Conservation (phyloP, 2,329 filamentous ascomycete species). For the Penicillium sp. region DNA sequence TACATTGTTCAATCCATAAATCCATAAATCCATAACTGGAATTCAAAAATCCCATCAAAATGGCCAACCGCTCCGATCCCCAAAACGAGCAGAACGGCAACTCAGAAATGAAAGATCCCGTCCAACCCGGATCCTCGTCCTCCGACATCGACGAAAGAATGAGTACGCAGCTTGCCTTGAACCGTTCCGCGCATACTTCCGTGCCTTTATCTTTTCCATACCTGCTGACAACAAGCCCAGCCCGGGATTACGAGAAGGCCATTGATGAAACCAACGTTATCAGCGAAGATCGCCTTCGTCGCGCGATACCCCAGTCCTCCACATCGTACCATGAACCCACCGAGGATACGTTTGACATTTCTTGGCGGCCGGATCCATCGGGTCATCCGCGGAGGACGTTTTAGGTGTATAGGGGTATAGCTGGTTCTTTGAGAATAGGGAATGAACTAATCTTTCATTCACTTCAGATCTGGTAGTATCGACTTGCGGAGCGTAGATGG, state of each 20-base stretch:
- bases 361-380: slow-evolving; percentile 5
- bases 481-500: no score
- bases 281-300: slow-evolving; percentile 11
- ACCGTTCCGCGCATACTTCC: background rate
- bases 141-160: slow-evolving; percentile 2
- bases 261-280: slow-evolving; percentile 15
- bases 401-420: background rate
- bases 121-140: background rate
- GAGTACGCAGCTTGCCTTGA: background rate
- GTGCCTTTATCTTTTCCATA: background rate
- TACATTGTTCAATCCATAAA: background rate
- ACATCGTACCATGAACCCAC: slow-evolving; percentile 12
- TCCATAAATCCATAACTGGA: background rate
- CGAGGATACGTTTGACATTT: slow-evolving; percentile 13
- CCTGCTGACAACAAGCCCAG: background rate
- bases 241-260: slow-evolving; percentile 14
- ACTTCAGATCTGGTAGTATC: no score
- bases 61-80: background rate
- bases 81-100: background rate
- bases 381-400: slow-evolving; percentile 2
- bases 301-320: slow-evolving; percentile 9
- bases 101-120: background rate
- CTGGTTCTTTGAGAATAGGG: background rate
- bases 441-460: background rate
- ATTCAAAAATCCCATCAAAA: background rate